Conservation (phyloP, 2,329 filamentous ascomycete genomes). For the Cladosporium sphaerospermum region DNA sequence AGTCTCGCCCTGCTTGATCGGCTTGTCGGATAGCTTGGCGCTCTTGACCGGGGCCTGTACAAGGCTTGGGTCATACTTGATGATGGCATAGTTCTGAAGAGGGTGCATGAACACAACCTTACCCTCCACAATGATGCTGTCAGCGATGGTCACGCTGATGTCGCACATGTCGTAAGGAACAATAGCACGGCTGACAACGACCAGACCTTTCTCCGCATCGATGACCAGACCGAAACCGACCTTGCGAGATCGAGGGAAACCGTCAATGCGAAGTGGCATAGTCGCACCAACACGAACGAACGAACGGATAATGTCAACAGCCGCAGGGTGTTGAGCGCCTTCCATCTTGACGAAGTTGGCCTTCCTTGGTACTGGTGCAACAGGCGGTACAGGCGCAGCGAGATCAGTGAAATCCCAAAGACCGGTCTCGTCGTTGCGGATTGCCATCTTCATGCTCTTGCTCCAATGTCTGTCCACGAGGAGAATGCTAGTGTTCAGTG, state of each 20-base stretch:
- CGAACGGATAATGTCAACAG: constrained; percentile 88
- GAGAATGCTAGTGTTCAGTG: constrained; percentile 84
- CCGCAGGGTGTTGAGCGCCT: constrained; percentile 78
- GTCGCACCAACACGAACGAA: constrained; percentile 90
- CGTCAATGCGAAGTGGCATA: constrained; percentile 93
- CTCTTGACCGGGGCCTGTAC: constrained; percentile 92
- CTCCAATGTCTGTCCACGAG: constrained; percentile 95
- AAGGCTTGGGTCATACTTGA: constrained; percentile 87
- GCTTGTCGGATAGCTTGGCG: constrained; percentile 71
- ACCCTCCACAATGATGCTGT: constrained; percentile 88
- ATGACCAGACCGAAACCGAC: constrained; percentile 97
- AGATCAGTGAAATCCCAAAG: constrained; percentile 93
- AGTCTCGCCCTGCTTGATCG: constrained; percentile 85
- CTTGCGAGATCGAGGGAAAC: constrained; percentile 91
- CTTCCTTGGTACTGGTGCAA: constrained; percentile 64
- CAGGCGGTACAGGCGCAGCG: constrained; percentile 69
- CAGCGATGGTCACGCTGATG: constrained; percentile 90
- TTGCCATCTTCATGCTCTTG: constrained; percentile 84
- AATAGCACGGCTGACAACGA: constrained; percentile 88
- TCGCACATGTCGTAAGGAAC: constrained; percentile 96
- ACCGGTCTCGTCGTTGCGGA: constrained; percentile 82
- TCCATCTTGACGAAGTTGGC: constrained; percentile 90
- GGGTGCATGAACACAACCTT: constrained; percentile 96
- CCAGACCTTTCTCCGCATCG: constrained; percentile 90
- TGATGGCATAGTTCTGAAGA: constrained; percentile 90